Percentiles rank a stretch among this genome's conserved stretches.
Conservation (phyloP, 2,329 filamentous ascomycete species). For the Hymenoscyphus repandus region DNA sequence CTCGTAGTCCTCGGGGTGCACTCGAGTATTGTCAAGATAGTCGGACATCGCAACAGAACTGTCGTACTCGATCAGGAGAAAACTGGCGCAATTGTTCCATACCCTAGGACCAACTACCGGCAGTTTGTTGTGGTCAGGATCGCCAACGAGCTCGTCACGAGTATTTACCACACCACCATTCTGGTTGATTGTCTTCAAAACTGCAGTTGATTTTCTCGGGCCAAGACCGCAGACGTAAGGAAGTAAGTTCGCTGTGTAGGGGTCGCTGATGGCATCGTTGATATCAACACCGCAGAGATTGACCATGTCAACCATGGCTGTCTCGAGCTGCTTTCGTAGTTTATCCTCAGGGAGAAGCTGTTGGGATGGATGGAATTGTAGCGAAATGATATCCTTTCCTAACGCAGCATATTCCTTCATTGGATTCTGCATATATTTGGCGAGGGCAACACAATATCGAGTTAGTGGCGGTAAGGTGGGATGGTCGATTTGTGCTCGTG, state of each 20-base stretch:
- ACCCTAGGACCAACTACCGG: constrained; percentile 84
- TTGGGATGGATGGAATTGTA: constrained; percentile 86
- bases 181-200: constrained; percentile 84
- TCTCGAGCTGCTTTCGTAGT: constrained; percentile 79
- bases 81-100: constrained; percentile 96
- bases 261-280: constrained; percentile 80
- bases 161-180: constrained; percentile 84
- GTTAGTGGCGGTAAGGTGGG: constrained; percentile 73
- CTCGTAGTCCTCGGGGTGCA: constrained; percentile 98
- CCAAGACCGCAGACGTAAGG: constrained; percentile 90
- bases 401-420: constrained; percentile 95
- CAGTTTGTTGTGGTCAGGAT: constrained; percentile 71
- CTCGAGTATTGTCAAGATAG: constrained; percentile 92
- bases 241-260: constrained; percentile 79
- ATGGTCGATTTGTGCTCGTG: constrained; percentile 72
- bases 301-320: constrained; percentile 97
- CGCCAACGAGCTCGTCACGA: constrained; percentile 81
- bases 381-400: constrained; percentile 78
- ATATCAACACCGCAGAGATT: constrained; percentile 95
- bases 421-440: constrained; percentile 89
- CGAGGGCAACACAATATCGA: constrained; percentile 84
- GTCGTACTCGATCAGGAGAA: constrained; percentile 86
- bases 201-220: constrained; percentile 79
- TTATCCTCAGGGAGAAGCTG: constrained; percentile 84
- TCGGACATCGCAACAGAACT: constrained; percentile 76